Percentiles rank a stretch among this genome's conserved stretches.
Evolutionary conservation across 139 green algal species (phyloP).

Genomic region (Tetradesmus obliquus): DNA sequence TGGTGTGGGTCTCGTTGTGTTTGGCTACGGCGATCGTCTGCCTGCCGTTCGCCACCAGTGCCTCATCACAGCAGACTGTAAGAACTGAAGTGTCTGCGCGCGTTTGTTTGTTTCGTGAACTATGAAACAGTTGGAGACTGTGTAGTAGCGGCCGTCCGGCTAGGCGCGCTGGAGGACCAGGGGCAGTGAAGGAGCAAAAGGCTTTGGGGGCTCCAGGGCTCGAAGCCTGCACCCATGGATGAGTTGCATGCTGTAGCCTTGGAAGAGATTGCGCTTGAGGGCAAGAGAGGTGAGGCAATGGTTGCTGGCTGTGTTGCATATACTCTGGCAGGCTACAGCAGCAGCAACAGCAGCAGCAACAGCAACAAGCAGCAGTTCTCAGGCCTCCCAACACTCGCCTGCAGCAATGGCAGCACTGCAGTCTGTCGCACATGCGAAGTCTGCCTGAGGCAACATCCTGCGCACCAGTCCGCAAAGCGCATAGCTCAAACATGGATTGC

Average conservation of each 20-base stretch:
- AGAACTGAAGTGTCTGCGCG: not conserved
- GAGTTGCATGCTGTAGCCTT: constrained; percentile 30
- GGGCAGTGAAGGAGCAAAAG: not conserved
- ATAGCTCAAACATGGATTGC: too few relatives aligned
- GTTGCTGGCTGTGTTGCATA: not conserved
- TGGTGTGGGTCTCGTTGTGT: not conserved
- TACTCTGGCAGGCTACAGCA: not conserved
- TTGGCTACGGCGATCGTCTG: not conserved
- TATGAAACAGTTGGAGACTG: too few relatives aligned
- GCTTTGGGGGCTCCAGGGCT: not conserved
- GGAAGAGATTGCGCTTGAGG: constrained; percentile 49
- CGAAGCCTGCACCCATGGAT: constrained; percentile 45
- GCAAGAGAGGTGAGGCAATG: constrained; percentile 14
- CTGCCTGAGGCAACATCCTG: not conserved
- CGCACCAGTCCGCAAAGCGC: too few relatives aligned
- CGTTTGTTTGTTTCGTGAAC: not conserved
- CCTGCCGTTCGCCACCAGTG: not conserved
- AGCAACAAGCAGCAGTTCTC: not conserved
- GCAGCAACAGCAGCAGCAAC: not conserved
- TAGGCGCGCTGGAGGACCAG: not conserved
- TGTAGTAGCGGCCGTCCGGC: too few relatives aligned
- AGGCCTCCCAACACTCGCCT: not conserved
- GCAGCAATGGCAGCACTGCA: not conserved
- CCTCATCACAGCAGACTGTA: not conserved
- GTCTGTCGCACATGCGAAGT: not conserved